Percentiles rank a stretch among this genome's conserved stretches.
Conservation (phyloP, 2,329 filamentous ascomycete species). For the Penicillium nordicum region DNA sequence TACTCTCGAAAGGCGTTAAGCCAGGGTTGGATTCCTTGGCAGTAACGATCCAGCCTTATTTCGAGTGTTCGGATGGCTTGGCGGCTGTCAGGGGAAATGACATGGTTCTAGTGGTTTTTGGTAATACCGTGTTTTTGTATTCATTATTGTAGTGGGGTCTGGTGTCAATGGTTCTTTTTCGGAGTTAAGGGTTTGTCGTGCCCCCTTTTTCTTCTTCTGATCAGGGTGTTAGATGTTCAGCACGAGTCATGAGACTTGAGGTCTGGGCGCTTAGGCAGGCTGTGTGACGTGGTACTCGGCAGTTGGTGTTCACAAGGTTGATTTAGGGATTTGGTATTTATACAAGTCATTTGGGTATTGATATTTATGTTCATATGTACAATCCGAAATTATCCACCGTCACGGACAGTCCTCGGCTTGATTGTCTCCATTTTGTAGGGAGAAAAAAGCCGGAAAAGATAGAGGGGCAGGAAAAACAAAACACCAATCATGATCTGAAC, state of each 20-base stretch:
- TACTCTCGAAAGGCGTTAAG: not conserved
- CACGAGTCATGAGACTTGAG: not conserved
- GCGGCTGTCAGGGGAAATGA: not conserved
- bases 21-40: not conserved
- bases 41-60: not conserved
- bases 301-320: not conserved
- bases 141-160: not conserved
- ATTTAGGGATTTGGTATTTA: not conserved
- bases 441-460: not conserved
- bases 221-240: not conserved
- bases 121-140: not conserved
- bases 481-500: constrained; percentile 3
- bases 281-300: not conserved
- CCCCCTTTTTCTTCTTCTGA: not conserved
- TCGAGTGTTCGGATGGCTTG: not conserved
- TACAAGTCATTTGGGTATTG: constrained; percentile 2
- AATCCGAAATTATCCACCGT: constrained; percentile 1
- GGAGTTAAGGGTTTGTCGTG: not conserved
- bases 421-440: not conserved
- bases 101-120: not conserved
- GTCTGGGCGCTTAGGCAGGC: no score
- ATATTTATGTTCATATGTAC: constrained; percentile 6
- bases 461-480: not conserved
- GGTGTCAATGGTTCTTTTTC: not conserved
- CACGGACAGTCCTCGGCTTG: not conserved